Evolutionary conservation across 164 flowering plant genomes (phyloP), one percentile per base, ranked within the genome.

Genomic region (Protea cynaroides): DNA sequence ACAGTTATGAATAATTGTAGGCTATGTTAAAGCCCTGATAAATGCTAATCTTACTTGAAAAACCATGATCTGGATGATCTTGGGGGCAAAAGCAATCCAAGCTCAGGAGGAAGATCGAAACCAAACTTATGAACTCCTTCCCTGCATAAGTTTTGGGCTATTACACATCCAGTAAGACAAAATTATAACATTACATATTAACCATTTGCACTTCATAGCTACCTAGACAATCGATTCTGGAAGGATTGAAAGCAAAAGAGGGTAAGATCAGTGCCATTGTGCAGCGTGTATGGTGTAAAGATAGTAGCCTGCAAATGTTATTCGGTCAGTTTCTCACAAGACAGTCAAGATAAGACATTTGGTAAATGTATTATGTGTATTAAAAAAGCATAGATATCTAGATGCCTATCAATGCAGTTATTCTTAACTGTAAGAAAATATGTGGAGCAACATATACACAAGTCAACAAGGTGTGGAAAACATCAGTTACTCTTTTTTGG

Each of bases 41-140:
- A 62, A 53, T 40, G 56, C 19, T 1, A 59, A 63, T 72, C 86
- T 77, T 84, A 94, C 99, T 83, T 91, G 69, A 76, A 69, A 71
- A 91, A 82, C 97, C 97, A 94, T 25, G 97, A 89, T 62, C 64
- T 69, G 7, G 65, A 76, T 56, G 90, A 80, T 24, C 78, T 74
- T 60, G 93, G 88, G 50, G 89, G 86, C 80, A 88, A 78, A 79
- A 71, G 55, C 44, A 74, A 71, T 56, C 97, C 98, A 36, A 73
- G 63, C 67, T 87, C 88, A 21, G 88, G 84, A 77, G 86, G 74
- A 64, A 82, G 56, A 68, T 29, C 61, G 52, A 75, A 69, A 74
- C 77, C 79, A 62, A 67, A 74, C 43, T 80, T 79, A 63, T 68
- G 69, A 53, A 64, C 65, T 63, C 82, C 89, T 69, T 65, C 65